A percentile compares a stretch with the other conserved stretches of the same genome.
phyloP scores from a whole-genome alignment of 1,284 basidiomycete genomes.

The Ustilago vetiveriae region DNA sequence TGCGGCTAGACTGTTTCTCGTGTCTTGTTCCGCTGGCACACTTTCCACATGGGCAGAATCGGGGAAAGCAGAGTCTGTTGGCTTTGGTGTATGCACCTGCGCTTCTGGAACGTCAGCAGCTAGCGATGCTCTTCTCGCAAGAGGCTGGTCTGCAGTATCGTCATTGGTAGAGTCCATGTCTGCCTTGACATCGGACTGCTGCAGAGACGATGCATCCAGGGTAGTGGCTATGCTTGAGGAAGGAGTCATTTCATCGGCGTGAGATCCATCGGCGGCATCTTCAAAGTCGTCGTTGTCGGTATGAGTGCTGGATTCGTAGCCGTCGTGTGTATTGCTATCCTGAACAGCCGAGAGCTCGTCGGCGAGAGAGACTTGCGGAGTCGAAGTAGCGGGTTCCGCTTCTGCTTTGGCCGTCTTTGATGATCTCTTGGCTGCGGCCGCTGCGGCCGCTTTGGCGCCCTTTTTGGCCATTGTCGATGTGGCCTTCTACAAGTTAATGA shows the following conservation, averaged over 20 bases:
- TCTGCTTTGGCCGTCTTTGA: conserved; percentile 8
- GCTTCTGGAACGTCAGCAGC: conserved; percentile 2
- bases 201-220: conserved; percentile 1
- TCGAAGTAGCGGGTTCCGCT: not conserved
- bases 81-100: conserved; percentile 18
- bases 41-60: not conserved
- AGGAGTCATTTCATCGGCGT: conserved; percentile 24
- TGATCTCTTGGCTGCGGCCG: conserved; percentile 3
- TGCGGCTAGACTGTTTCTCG: conserved; percentile 1
- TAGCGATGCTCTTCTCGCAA: conserved; percentile 7
- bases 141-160: conserved; percentile 6
- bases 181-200: not conserved
- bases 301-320: conserved; percentile 40
- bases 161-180: conserved; percentile 4
- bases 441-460: conserved; percentile 10
- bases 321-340: conserved; percentile 10
- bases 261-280: conserved; percentile 41
- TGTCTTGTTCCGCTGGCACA: not conserved
- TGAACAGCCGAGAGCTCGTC: conserved; percentile 25
- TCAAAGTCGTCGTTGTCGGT: conserved; percentile 48
- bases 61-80: conserved; percentile 11
- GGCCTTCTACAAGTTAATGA: not conserved
- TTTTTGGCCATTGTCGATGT: conserved; percentile 12
- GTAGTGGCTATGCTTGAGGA: conserved; percentile 19
- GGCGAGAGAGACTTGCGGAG: conserved; percentile 21